Evolutionary conservation across 495 filamentous ascomycete genomes (phyloP).

Genomic region (Neurospora pannonica): DNA sequence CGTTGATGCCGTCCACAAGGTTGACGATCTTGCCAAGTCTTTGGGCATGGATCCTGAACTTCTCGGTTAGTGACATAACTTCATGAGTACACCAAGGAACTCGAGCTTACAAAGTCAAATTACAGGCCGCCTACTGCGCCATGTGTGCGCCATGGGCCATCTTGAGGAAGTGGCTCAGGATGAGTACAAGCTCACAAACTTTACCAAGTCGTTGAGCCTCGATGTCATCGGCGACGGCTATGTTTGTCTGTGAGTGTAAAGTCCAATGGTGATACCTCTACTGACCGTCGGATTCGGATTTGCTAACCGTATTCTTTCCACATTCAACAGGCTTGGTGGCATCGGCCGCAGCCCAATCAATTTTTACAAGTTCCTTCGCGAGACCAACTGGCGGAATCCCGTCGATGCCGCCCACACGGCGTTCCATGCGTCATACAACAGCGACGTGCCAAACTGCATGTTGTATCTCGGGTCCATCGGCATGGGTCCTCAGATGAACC

Average conservation of each 20-base stretch:
- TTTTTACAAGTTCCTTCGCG: conserved; percentile 23
- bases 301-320: background rate
- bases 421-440: conserved; percentile 35
- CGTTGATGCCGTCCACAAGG: conserved; percentile 6
- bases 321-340: background rate
- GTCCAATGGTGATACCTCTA: background rate
- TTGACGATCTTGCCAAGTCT: conserved; percentile 1
- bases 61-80: background rate
- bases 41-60: conserved; percentile 7
- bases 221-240: conserved; percentile 22
- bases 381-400: conserved; percentile 32
- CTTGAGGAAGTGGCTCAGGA: conserved; percentile 34
- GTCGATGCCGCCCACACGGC: conserved; percentile 23
- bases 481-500: background rate
- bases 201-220: conserved; percentile 30
- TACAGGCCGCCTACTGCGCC: conserved; percentile 30
- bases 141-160: conserved; percentile 42
- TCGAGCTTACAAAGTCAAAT: background rate
- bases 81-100: background rate
- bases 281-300: background rate
- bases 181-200: conserved; percentile 35
- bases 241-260: conserved; percentile 4
- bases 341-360: background rate
- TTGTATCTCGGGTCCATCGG: background rate
- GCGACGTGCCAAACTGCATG: conserved; percentile 15